phyloP scores from a whole-genome alignment of 2,329 filamentous ascomycete genomes.

The Pestalotiopsis sp. region DNA sequence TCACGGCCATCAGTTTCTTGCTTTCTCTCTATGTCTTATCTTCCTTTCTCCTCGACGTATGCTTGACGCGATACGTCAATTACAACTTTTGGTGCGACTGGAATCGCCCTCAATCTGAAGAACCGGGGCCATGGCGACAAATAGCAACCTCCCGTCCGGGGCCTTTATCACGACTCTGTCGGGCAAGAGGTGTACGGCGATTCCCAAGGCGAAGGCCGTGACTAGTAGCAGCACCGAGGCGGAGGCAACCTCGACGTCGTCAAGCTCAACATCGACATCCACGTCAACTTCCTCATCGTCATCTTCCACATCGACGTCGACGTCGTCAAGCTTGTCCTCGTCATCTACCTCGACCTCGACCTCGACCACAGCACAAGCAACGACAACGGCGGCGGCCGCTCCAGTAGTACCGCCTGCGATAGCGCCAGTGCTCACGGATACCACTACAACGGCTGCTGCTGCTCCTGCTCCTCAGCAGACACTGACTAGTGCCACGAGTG shows the following conservation, averaged over 20 bases:
- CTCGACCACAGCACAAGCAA: constrained; percentile 4
- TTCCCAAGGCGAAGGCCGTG: constrained; percentile 40
- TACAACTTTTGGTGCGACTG: constrained; percentile 38
- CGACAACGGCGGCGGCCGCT: constrained; percentile 1
- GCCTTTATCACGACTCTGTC: constrained; percentile 52
- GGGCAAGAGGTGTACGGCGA: constrained; percentile 56
- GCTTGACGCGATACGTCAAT: constrained; percentile 24
- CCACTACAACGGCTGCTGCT: neutral
- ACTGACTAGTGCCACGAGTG: constrained; percentile 40
- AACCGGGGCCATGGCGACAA: constrained; percentile 43
- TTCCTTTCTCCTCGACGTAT: constrained; percentile 23
- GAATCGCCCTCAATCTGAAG: constrained; percentile 40
- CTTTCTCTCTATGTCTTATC: constrained; percentile 15
- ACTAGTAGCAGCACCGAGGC: constrained; percentile 18
- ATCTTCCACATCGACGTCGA: constrained; percentile 4
- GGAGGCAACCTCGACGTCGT: constrained; percentile 21
- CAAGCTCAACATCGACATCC: constrained; percentile 25
- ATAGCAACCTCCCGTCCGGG: constrained; percentile 44
- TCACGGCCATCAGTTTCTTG: constrained; percentile 37
- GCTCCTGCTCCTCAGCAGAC: constrained; percentile 19
- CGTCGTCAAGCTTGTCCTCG: neutral
- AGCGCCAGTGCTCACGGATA: constrained; percentile 1
- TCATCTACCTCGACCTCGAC: constrained; percentile 11
- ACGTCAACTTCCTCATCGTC: constrained; percentile 17
- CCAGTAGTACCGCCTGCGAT: neutral